Base-by-base conservation (phyloP, 2,329 filamentous ascomycete species). In the Parastagonospora avenae region DNA sequence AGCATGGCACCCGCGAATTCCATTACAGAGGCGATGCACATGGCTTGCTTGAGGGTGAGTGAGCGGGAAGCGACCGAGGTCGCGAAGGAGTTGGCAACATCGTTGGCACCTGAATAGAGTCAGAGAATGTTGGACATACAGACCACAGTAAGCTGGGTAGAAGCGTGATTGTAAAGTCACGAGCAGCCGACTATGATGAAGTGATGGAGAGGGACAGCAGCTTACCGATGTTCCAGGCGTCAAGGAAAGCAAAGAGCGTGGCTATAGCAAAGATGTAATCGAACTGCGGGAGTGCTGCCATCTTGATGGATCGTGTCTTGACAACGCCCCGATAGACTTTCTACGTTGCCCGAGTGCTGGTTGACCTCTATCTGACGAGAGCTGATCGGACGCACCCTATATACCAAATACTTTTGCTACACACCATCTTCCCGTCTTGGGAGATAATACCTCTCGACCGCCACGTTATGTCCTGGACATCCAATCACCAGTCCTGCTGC, bases 191-290 rank as follows among this genome's bases (percentile, higher is more conserved):
- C 37, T 15, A 31, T 16, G 12, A 30, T 5, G 19, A 24, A 24
- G 19, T 24, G 19, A 24, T 5, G 3, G 19, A 5, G 19, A 24
- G 19, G 19, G 19, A 24, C 19, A 24, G 19, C 19, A 24, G 56
- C 60, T 19, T 53, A 77, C 82, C 84, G 57, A 85, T 86, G 66
- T 86, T 87, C 82, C 82, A 88, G 46, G 84, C 84, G 68, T 87
- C 85, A 35, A 88, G 80, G 66, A 85, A 83, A 52, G 85, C 83
- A 70, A 88, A 88, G 52, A 87, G 79, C 46, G 82, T 84, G 72
- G 82, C 84, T 46, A 87, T 80, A 61, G 82, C 85, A 58, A 87
- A 83, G 54, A 87, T 76, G 66, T 86, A 87, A 71, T 85, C 80
- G 55, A 80, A 87, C 62, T 87, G 78, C 50, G 77, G 74, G 45